These are phyloP conservation scores for Pythium chondricola DNA, from an alignment of 352 stramenopile genomes.

Conservation along the genomic window DNA sequence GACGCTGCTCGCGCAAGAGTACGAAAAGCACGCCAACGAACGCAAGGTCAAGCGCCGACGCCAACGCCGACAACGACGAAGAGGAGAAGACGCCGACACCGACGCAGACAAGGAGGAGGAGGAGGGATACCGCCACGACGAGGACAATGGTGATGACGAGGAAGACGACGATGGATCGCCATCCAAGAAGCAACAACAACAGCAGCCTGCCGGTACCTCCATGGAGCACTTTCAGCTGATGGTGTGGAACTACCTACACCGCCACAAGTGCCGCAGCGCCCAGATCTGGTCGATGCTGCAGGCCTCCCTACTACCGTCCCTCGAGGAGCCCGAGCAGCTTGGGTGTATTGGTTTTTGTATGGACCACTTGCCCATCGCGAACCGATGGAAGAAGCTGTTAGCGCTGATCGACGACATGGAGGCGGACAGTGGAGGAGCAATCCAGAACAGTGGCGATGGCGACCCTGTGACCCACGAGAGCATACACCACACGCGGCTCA, in stretches of 20 bases:
- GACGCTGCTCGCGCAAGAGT: conserved; percentile 55
- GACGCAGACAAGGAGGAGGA: conserved; percentile 2
- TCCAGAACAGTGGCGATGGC: background rate
- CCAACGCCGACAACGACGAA: conserved; percentile 1
- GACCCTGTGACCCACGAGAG: background rate
- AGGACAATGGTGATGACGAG: conserved; percentile 5
- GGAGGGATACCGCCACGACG: conserved; percentile 4
- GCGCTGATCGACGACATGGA: conserved; percentile 33
- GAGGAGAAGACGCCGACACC: conserved; percentile 19
- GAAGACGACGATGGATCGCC: background rate
- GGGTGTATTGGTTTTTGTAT: conserved; percentile 36
- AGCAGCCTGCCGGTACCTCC: conserved; percentile 10
- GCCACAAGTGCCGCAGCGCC: conserved; percentile 35
- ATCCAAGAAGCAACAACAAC: background rate
- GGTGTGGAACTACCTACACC: conserved; percentile 52
- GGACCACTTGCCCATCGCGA: conserved; percentile 26
- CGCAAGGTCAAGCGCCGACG: conserved; percentile 20
- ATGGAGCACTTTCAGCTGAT: conserved; percentile 56
- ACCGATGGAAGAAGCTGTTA: conserved; percentile 41
- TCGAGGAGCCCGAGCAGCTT: conserved; percentile 38
- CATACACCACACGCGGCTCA: conserved; percentile 22
- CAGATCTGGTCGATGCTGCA: conserved; percentile 41
- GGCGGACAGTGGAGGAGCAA: conserved; percentile 9
- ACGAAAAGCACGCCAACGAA: conserved; percentile 41
- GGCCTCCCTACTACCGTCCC: conserved; percentile 34